Percentiles rank a stretch among this genome's conserved stretches.
phyloP scores from a whole-genome alignment of 202 grass and related monocot species.

The Cymbopogon flexuosus region DNA sequence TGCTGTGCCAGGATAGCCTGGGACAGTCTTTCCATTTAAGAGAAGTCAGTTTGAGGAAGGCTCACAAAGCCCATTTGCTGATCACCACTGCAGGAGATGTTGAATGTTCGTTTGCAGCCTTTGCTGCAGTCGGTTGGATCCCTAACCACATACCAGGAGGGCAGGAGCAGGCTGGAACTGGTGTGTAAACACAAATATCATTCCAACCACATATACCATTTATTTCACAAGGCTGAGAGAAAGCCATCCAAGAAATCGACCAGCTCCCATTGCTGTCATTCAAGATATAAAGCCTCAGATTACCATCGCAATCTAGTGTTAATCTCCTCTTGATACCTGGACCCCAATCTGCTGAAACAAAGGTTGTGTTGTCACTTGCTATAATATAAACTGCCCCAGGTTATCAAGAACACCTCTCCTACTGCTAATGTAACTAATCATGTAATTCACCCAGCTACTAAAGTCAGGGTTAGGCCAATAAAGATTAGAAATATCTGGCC shows the following conservation, averaged over 20 bases:
- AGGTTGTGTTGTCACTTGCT: slow-evolving; percentile 34
- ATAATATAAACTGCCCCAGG: slow-evolving; percentile 21
- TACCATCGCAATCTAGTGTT: slow-evolving; percentile 43
- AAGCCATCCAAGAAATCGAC: slow-evolving; percentile 43
- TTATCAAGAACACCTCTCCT: slow-evolving; percentile 30
- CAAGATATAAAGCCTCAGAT: slow-evolving; percentile 56
- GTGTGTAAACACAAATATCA: slow-evolving; percentile 38
- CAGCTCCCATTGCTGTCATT: slow-evolving; percentile 29
- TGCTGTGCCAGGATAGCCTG: slow-evolving; percentile 26
- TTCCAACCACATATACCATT: slow-evolving; percentile 49
- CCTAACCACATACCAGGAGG: slow-evolving; percentile 34
- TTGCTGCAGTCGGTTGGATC: slow-evolving; percentile 40
- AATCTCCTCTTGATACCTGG: slow-evolving; percentile 38
- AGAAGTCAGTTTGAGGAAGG: slow-evolving; percentile 35
- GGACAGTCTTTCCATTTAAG: slow-evolving; percentile 36
- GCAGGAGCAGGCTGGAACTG: slow-evolving; percentile 30
- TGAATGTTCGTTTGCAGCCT: slow-evolving; percentile 35
- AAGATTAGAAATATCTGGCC: slow-evolving; percentile 30
- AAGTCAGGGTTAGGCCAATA: slow-evolving; percentile 46
- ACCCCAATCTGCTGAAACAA: slow-evolving; percentile 41
- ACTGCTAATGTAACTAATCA: slow-evolving; percentile 33
- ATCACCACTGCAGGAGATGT: slow-evolving; percentile 4
- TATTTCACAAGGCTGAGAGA: slow-evolving; percentile 37
- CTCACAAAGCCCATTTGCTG: slow-evolving; percentile 17
- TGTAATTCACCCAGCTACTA: slow-evolving; percentile 31